phyloP scores from a whole-genome alignment of 2,329 filamentous ascomycete genomes.

The Fusarium nodosum region DNA sequence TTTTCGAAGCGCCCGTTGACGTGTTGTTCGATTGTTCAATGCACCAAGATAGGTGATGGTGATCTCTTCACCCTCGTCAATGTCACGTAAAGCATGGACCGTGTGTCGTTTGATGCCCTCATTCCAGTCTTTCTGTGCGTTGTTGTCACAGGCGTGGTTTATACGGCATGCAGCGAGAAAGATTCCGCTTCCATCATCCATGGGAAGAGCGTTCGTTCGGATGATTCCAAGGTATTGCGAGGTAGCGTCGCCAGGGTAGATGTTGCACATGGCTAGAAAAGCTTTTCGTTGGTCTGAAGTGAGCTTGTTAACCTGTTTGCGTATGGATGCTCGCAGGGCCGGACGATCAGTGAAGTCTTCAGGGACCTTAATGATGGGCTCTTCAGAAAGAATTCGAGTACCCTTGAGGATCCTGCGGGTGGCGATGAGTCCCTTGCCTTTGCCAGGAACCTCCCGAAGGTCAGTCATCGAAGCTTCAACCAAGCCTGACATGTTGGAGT shows the following conservation, averaged over 20 bases:
- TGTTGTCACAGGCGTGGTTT: slow-evolving; percentile 5
- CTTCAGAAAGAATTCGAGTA: background rate
- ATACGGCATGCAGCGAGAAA: background rate
- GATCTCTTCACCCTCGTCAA: background rate
- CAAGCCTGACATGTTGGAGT: background rate
- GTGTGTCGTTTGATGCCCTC: background rate
- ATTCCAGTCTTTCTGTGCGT: background rate
- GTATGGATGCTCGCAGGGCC: background rate
- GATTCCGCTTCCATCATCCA: background rate
- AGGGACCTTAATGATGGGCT: background rate
- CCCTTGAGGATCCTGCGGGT: background rate
- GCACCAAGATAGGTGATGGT: background rate
- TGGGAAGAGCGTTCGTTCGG: background rate
- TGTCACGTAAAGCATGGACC: background rate
- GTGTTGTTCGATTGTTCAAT: background rate
- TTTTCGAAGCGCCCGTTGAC: background rate
- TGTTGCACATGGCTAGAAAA: background rate
- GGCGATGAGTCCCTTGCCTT: background rate
- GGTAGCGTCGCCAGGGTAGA: background rate
- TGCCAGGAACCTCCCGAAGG: background rate
- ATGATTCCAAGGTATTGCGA: background rate
- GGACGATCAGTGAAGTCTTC: background rate
- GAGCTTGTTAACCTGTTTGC: background rate
- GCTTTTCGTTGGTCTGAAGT: background rate
- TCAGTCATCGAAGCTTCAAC: background rate